A percentile compares a stretch with the other conserved stretches of the same genome.
These are phyloP conservation scores for Scedosporium boydii DNA, from an alignment of 2,329 filamentous ascomycete genomes.

Conservation along the genomic window DNA sequence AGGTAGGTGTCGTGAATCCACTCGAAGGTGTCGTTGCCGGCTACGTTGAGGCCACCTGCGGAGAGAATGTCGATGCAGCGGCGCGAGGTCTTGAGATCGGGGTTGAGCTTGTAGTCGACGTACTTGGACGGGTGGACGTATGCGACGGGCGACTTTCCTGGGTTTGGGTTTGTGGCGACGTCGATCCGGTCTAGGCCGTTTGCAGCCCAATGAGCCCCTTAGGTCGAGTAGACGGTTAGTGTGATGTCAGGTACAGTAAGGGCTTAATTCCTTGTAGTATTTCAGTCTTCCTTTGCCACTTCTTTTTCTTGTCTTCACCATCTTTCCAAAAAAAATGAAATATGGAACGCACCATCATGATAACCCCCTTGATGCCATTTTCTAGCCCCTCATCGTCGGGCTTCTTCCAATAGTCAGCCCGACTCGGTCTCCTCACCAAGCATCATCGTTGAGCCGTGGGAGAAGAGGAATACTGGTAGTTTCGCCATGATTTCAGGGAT, in stretches of 20 bases:
- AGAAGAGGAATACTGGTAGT: slow-evolving; percentile 52
- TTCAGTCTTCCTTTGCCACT: slow-evolving; percentile 47
- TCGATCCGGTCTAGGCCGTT: slow-evolving; percentile 47
- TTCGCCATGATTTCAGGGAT: background rate
- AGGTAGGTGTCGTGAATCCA: slow-evolving; percentile 68
- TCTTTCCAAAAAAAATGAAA: background rate
- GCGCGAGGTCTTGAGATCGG: slow-evolving; percentile 44
- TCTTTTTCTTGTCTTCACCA: slow-evolving; percentile 35
- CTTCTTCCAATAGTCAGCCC: slow-evolving; percentile 56
- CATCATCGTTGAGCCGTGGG: slow-evolving; percentile 66
- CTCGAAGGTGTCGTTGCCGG: slow-evolving; percentile 46
- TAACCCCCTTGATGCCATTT: slow-evolving; percentile 48
- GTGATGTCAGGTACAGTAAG: slow-evolving; percentile 68
- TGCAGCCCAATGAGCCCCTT: slow-evolving; percentile 59
- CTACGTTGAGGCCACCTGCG: slow-evolving; percentile 41
- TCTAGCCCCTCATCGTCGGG: slow-evolving; percentile 44
- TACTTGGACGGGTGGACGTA: slow-evolving; percentile 60
- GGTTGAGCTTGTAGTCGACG: slow-evolving; percentile 47
- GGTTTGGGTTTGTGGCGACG: slow-evolving; percentile 50
- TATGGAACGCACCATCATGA: slow-evolving; percentile 59
- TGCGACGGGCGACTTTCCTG: slow-evolving; percentile 53
- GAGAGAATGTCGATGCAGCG: slow-evolving; percentile 39
- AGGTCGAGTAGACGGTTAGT: slow-evolving; percentile 46
- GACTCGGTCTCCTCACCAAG: slow-evolving; percentile 53
- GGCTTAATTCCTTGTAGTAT: slow-evolving; percentile 39